Evolutionary conservation across 768 basidiomycete genomes (phyloP), one percentile per base, ranked within the genome.

Genomic region (Melanogaster broomeanus): DNA sequence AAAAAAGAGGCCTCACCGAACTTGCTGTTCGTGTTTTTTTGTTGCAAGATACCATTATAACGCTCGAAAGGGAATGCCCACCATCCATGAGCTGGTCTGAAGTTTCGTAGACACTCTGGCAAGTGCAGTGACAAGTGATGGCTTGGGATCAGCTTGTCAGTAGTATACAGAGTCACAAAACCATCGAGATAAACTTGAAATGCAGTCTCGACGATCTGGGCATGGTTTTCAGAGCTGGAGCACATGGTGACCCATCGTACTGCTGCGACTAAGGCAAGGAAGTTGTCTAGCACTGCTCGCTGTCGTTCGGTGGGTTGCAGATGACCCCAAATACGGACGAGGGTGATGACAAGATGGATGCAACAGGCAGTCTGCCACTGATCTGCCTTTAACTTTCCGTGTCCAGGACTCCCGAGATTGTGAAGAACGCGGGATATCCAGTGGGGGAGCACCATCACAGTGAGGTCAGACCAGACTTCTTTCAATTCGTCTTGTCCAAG

Each of bases 101-200:
- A 61, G 1, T 48, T 15, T 2, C 49, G 48, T 3, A 79, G 52
- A 19, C 63, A 59, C 4, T 64, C 49, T 0, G 56, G 53, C 22
- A 76, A 55, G 56, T 79, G 77, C n/a, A 80, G 55, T 0, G 72
- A 51, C 3, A 74, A 45, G 50, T 79, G 78, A 6, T 78, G 75
- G 38, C 74, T 73, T 18, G 21, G 27, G 16, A 38, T 28, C 18
- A 49, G 28, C 12, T 15, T 42, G 27, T 35, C 25, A 62, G 7
- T 2, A 11, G 15, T 12, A 21, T 21, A 52, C 34, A 35, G 18
- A 31, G 13, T 45, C 9, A 30, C 12, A 35, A 38, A 27, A 18
- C 5, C 12, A 35, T 11, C 5, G n/a, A 35, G 12, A 18, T 35
- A 35, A 4, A 5, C 5, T 3, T 44, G 22, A 44, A 45, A 13